Conservation (phyloP, 2,329 filamentous ascomycete species). For the Knufia petricola region DNA sequence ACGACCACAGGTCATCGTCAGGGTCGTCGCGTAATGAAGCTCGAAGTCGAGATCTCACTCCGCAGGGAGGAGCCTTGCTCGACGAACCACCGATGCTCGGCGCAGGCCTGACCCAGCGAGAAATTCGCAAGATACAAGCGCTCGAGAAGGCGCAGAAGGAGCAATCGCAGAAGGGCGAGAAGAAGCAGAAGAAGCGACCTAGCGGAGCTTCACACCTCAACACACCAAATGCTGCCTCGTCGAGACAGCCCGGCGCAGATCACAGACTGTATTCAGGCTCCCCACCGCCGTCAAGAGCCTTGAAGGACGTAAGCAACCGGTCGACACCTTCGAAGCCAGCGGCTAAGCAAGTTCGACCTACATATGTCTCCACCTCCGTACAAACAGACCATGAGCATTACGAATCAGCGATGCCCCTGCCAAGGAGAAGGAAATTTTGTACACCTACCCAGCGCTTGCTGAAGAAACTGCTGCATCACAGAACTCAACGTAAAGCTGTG, state of each 20-base stretch:
- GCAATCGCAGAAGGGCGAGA: slow-evolving; percentile 44
- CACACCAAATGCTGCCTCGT: slow-evolving; percentile 35
- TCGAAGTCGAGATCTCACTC: slow-evolving; percentile 53
- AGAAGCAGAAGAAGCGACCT: slow-evolving; percentile 48
- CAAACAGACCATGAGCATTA: slow-evolving; percentile 37
- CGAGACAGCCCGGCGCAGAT: slow-evolving; percentile 15
- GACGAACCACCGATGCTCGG: slow-evolving; percentile 32
- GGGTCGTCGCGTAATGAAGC: slow-evolving; percentile 48
- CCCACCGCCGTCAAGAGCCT: not conserved
- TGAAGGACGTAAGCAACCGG: slow-evolving; percentile 6
- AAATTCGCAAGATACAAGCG: slow-evolving; percentile 53
- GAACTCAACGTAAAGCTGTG: slow-evolving; percentile 20
- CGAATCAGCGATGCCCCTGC: slow-evolving; percentile 24
- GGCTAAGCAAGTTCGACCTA: slow-evolving; percentile 13
- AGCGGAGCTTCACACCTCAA: slow-evolving; percentile 47
- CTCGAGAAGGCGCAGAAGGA: slow-evolving; percentile 53
- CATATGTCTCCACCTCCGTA: slow-evolving; percentile 34
- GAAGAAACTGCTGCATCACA: slow-evolving; percentile 34
- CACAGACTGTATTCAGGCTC: slow-evolving; percentile 3
- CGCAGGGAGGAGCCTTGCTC: slow-evolving; percentile 41
- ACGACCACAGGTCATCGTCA: slow-evolving; percentile 48
- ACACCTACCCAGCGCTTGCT: slow-evolving; percentile 36
- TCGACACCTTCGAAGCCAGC: not conserved
- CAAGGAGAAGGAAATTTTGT: slow-evolving; percentile 27
- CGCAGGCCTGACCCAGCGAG: slow-evolving; percentile 50